Conservation (phyloP, 2,329 filamentous ascomycete species). For the Colletotrichum chlorophyti region DNA sequence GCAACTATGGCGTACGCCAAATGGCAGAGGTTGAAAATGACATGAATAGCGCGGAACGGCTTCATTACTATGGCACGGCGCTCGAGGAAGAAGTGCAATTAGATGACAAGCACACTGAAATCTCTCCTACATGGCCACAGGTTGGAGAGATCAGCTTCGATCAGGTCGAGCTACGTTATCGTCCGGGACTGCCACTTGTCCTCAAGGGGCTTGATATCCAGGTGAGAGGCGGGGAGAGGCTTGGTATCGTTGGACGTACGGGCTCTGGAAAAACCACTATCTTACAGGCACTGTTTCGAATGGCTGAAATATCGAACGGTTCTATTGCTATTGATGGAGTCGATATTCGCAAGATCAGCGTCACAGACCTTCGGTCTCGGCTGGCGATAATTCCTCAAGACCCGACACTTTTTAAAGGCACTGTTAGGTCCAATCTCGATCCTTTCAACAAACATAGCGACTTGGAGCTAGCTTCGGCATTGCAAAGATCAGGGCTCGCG, state of each 20-base stretch:
- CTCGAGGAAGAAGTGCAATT: constrained; percentile 90
- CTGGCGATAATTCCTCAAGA: constrained; percentile 87
- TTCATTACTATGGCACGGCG: constrained; percentile 86
- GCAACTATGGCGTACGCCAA: constrained; percentile 96
- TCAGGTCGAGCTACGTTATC: constrained; percentile 81
- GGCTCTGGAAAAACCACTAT: constrained; percentile 85
- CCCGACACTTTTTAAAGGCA: constrained; percentile 82
- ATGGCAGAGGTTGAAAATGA: constrained; percentile 96
- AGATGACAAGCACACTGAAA: constrained; percentile 74
- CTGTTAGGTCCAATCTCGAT: constrained; percentile 80
- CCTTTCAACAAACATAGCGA: constrained; percentile 82
- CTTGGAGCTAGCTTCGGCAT: constrained; percentile 77
- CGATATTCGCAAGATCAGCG: constrained; percentile 75
- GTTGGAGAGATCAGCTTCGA: constrained; percentile 81
- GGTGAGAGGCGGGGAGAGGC: constrained; percentile 76
- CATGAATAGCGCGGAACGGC: constrained; percentile 94
- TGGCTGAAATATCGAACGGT: constrained; percentile 70
- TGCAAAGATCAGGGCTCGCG: constrained; percentile 79
- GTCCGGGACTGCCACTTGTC: constrained; percentile 74
- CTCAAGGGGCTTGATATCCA: constrained; percentile 75
- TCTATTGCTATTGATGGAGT: constrained; percentile 70
- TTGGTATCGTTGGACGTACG: constrained; percentile 82
- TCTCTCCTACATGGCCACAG: constrained; percentile 84
- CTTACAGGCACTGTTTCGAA: constrained; percentile 82
- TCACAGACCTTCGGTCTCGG: constrained; percentile 77